Conservation (phyloP, 2,329 filamentous ascomycete genomes). For the Botryotinia convoluta region DNA sequence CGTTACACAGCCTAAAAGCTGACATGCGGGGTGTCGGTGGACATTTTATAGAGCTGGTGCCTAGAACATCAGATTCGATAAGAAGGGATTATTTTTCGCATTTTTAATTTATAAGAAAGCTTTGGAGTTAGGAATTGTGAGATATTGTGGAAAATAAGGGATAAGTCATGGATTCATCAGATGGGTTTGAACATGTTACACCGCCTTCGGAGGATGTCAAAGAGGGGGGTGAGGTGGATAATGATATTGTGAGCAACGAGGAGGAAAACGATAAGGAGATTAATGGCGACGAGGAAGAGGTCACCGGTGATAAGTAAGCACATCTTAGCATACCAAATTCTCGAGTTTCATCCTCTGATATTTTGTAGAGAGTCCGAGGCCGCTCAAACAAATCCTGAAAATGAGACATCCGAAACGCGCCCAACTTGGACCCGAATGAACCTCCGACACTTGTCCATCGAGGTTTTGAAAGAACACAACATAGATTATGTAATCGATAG, state of each 20-base stretch:
- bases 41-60: neutral
- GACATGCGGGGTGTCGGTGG: neutral
- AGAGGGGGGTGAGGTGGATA: too few relatives aligned
- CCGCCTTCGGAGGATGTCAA: neutral
- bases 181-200: neutral
- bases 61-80: neutral
- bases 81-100: neutral
- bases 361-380: constrained; percentile 36
- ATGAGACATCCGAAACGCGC: constrained; percentile 32
- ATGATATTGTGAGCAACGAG: neutral
- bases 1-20: neutral
- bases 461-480: constrained; percentile 54
- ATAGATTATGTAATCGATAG: constrained; percentile 57
- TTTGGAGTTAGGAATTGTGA: neutral
- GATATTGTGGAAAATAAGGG: too few relatives aligned
- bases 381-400: constrained; percentile 47
- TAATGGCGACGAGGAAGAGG: constrained; percentile 45
- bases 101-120: neutral
- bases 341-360: constrained; percentile 29
- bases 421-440: constrained; percentile 64
- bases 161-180: neutral
- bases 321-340: constrained; percentile 37
- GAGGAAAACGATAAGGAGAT: constrained; percentile 8
- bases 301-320: constrained; percentile 39
- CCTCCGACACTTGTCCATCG: constrained; percentile 57